phyloP scores from a whole-genome alignment of 306 rosid genomes.

The Quercus variabilis region DNA sequence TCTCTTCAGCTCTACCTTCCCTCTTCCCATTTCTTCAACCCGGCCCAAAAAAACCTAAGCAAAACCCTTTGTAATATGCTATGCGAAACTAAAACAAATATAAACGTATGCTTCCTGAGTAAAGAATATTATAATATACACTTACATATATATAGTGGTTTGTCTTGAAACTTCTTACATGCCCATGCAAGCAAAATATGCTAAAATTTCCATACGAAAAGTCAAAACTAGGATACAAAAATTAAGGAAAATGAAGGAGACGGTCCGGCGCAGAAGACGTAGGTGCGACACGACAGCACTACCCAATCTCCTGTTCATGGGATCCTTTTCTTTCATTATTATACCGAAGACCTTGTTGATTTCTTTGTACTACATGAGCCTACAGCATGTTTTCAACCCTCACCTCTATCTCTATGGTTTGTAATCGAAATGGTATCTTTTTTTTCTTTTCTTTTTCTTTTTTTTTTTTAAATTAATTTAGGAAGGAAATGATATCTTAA shows the following conservation, averaged over 20 bases:
- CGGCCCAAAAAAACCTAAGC: not conserved
- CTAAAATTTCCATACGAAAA: not conserved
- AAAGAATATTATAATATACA: not conserved
- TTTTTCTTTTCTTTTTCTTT: rapidly evolving
- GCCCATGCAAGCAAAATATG: not conserved
- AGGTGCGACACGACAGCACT: conserved; percentile 5
- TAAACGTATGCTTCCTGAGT: not conserved
- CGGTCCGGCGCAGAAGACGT: not conserved
- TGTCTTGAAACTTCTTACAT: not conserved
- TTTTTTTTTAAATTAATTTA: no score
- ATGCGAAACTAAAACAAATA: not conserved
- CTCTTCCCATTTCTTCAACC: conserved; percentile 41
- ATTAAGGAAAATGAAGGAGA: not conserved
- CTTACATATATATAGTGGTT: no score
- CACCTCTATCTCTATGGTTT: no score
- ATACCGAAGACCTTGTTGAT: not conserved
- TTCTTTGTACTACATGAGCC: not conserved
- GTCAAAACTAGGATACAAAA: not conserved
- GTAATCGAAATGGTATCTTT: no score
- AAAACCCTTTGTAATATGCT: not conserved
- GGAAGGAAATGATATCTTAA: no score
- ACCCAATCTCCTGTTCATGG: not conserved
- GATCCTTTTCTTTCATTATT: not conserved
- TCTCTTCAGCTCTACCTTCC: conserved; percentile 54
- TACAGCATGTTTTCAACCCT: not conserved